Conservation (phyloP, 129 eudicot genomes). For the Flaveria linearis region DNA sequence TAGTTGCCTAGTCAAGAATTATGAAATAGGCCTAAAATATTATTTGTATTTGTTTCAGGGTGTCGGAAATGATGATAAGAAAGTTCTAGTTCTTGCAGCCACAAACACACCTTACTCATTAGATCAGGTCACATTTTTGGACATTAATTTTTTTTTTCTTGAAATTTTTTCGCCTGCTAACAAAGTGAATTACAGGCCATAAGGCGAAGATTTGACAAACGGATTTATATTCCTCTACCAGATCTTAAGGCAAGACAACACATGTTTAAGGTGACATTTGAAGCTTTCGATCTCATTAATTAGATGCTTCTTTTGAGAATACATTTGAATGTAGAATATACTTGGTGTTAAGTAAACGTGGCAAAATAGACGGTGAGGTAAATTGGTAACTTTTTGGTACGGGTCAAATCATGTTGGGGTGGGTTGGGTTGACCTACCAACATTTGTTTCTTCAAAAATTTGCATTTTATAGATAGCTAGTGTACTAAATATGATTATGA, state of each 20-base stretch:
- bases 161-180: neutral
- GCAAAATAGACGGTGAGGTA: neutral
- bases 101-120: conserved; percentile 72
- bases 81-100: conserved; percentile 81
- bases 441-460: neutral
- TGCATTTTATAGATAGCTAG: neutral
- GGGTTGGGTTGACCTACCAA: neutral
- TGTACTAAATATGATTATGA: no score
- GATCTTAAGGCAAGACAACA: conserved; percentile 62
- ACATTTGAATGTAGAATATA: neutral
- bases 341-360: neutral
- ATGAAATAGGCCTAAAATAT: neutral
- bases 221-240: conserved; percentile 63
- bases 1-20: neutral
- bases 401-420: neutral
- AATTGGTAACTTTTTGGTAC: neutral
- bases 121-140: conserved; percentile 51
- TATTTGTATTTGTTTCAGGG: conserved; percentile 47
- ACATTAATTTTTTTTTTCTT: neutral
- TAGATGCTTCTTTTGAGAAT: neutral
- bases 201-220: conserved; percentile 59
- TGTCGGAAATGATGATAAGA: conserved; percentile 61
- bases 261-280: conserved; percentile 54
- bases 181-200: conserved; percentile 46
- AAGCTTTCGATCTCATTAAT: neutral